These are phyloP conservation scores for Phytophthora sp. DNA, from an alignment of 352 stramenopile genomes.

Conservation along the genomic window DNA sequence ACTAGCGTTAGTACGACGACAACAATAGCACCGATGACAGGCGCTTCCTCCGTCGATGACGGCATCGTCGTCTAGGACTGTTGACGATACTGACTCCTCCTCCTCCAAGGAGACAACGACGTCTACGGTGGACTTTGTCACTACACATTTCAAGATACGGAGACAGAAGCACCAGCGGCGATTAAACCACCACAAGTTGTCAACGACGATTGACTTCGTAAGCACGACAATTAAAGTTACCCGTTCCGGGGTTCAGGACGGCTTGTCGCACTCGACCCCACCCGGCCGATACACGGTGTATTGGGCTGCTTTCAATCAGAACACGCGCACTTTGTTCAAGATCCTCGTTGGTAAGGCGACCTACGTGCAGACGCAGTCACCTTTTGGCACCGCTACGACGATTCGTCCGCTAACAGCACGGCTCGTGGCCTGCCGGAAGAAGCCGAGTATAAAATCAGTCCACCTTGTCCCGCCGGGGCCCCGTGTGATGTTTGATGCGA, in stretches of 20 bases:
- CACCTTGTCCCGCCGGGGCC: conserved; percentile 45
- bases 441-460: conserved; percentile 51
- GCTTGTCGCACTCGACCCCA: no score
- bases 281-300: no score
- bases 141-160: conserved; percentile 14
- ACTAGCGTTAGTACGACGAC: conserved; percentile 3
- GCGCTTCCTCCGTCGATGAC: no score
- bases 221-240: no score
- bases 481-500: conserved; percentile 67
- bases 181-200: conserved; percentile 8
- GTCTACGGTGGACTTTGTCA: conserved; percentile 15
- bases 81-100: conserved; percentile 1
- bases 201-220: conserved; percentile 4
- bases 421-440: conserved; percentile 37
- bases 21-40: conserved; percentile 7
- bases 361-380: conserved; percentile 26
- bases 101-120: conserved; percentile 8
- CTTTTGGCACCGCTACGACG: conserved; percentile 34
- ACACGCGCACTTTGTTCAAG: no score
- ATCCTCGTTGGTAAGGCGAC: no score
- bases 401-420: conserved; percentile 24
- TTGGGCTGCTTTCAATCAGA: no score
- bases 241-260: no score
- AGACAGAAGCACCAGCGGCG: conserved; percentile 26
- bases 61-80: conserved; percentile 6